phyloP scores from a whole-genome alignment of 1,284 basidiomycete genomes.

The Rhodotorula sp. region DNA sequence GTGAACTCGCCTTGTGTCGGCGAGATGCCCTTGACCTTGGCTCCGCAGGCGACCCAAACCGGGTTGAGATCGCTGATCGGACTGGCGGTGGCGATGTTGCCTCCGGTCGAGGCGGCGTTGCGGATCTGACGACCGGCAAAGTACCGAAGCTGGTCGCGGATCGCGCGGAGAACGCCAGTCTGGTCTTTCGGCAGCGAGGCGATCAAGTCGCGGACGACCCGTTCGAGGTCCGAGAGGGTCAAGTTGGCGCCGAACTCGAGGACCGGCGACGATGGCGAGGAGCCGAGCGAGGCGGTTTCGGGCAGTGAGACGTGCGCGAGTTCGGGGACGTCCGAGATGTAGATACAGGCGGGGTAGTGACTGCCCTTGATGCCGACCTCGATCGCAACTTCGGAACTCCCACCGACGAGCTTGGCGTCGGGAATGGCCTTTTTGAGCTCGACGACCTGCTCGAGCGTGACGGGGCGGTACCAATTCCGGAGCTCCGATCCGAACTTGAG shows the following conservation, averaged over 20 bases:
- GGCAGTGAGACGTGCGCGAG: conserved; percentile 23
- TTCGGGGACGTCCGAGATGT: conserved; percentile 44
- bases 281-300: conserved; percentile 4
- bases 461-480: conserved; percentile 37
- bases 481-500: conserved; percentile 28
- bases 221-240: conserved; percentile 40
- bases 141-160: conserved; percentile 44
- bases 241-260: conserved; percentile 47
- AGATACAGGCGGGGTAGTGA: conserved; percentile 31
- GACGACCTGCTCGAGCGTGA: conserved; percentile 37
- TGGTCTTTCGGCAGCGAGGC: conserved; percentile 22
- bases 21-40: conserved; percentile 28
- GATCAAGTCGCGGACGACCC: conserved; percentile 36
- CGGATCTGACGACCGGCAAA: conserved; percentile 50
- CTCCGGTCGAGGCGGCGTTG: conserved; percentile 49
- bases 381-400: conserved; percentile 37
- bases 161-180: conserved; percentile 34
- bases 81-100: conserved; percentile 51
- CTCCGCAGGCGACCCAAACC: conserved; percentile 49
- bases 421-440: conserved; percentile 29
- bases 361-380: conserved; percentile 46
- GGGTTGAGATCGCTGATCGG: conserved; percentile 52
- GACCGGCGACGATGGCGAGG: conserved; percentile 4
- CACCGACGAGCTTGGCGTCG: conserved; percentile 38
- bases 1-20: conserved; percentile 36